Evolutionary conservation across 2,329 filamentous ascomycete genomes (phyloP).

Genomic region (Aspergillus quadricinctus): DNA sequence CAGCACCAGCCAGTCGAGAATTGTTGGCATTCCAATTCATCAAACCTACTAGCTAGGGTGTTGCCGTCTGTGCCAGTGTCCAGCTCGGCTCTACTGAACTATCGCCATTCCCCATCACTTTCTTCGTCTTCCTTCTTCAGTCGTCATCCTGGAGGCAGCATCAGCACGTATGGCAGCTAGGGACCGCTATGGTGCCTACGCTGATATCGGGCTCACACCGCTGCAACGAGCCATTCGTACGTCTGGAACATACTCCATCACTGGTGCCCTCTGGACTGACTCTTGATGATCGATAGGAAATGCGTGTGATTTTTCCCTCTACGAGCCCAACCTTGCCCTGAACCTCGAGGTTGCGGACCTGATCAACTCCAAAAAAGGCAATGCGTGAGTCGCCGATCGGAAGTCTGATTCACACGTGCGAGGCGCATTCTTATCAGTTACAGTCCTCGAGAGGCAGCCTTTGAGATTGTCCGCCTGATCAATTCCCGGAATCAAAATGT

Average conservation of each 20-base stretch:
- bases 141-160: conserved; percentile 75
- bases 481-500: conserved; percentile 98
- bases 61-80: not conserved
- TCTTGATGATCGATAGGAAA: conserved; percentile 55
- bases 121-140: conserved; percentile 5
- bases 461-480: conserved; percentile 88
- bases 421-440: conserved; percentile 21
- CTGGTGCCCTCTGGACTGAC: conserved; percentile 1
- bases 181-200: conserved; percentile 85
- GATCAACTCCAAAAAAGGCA: conserved; percentile 96
- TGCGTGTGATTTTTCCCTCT: conserved; percentile 95
- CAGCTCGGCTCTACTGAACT: not conserved
- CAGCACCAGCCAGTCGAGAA: not conserved
- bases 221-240: conserved; percentile 86
- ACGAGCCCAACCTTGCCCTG: conserved; percentile 92
- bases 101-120: conserved; percentile 1
- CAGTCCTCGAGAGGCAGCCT: conserved; percentile 84
- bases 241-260: conserved; percentile 19
- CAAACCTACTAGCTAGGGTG: not conserved
- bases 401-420: not conserved
- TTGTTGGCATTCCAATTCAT: not conserved
- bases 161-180: conserved; percentile 92
- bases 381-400: conserved; percentile 53
- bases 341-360: conserved; percentile 95
- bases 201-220: conserved; percentile 73